phyloP scores from a whole-genome alignment of 2,329 filamentous ascomycete species.

The Clonostachys rhizophaga region DNA sequence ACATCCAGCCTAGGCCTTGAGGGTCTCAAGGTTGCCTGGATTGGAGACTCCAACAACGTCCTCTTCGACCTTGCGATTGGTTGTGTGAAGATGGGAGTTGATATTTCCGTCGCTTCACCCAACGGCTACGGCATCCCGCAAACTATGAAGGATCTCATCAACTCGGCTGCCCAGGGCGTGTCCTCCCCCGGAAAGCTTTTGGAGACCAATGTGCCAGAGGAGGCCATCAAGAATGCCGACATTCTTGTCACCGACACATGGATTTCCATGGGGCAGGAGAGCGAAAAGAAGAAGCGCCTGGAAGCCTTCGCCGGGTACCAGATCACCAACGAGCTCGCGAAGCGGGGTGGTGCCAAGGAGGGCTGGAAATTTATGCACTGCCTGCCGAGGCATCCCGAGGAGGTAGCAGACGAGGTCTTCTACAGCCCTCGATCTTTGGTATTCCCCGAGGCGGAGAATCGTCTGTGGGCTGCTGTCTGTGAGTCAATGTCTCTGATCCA shows the following conservation, averaged over 20 bases:
- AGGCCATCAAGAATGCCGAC: slow-evolving; percentile 80
- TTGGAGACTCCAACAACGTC: slow-evolving; percentile 96
- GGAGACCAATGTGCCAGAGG: slow-evolving; percentile 77
- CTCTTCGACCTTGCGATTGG: slow-evolving; percentile 89
- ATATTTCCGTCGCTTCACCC: slow-evolving; percentile 84
- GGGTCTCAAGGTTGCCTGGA: slow-evolving; percentile 89
- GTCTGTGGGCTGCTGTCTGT: slow-evolving; percentile 84
- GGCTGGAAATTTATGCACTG: slow-evolving; percentile 99
- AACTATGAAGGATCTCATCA: slow-evolving; percentile 69
- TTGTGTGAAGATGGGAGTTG: slow-evolving; percentile 79
- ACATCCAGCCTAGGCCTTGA: slow-evolving; percentile 59
- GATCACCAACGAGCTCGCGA: slow-evolving; percentile 80
- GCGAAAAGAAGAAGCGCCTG: slow-evolving; percentile 71
- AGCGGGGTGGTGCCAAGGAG: slow-evolving; percentile 78
- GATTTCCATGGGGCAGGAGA: slow-evolving; percentile 97
- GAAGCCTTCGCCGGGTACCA: slow-evolving; percentile 87
- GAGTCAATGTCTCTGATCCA: slow-evolving; percentile 23
- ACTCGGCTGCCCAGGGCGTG: slow-evolving; percentile 53
- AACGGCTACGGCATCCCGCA: slow-evolving; percentile 77
- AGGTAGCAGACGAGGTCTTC: slow-evolving; percentile 93
- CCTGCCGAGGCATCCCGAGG: slow-evolving; percentile 83
- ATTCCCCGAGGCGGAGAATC: slow-evolving; percentile 91
- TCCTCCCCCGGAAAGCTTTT: slow-evolving; percentile 59
- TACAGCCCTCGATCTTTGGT: slow-evolving; percentile 82
- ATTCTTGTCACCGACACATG: slow-evolving; percentile 95